Base-by-base conservation (phyloP, 495 filamentous ascomycete species). In the Penicillium ochrochloron region DNA sequence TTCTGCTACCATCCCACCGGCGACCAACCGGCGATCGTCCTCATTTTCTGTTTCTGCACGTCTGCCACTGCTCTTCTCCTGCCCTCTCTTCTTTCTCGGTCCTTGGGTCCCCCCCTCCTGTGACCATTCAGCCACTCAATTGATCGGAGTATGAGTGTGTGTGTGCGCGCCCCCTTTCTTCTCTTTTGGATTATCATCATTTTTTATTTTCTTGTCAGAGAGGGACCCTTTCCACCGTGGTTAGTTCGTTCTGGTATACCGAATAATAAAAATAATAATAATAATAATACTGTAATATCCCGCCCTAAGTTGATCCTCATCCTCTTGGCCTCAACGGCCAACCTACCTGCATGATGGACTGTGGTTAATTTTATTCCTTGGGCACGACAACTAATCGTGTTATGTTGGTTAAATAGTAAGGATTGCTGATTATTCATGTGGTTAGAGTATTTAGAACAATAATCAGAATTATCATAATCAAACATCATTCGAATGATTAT, bases 11-110 rank as follows among this genome's bases (percentile, higher is more conserved):
- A 56, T 23, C 31, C 53, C 53, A 21, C 53, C 53, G 53, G 53
- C 37, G 53, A 56, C 53, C 53, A 56, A 56, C 53, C n/a, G 25
- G 53, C 53, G 53, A 39, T 39, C 53, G 53, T 56, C 27, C 27
- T 54, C 31, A 33, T 31, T 33, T 54, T 34, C 53, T 56, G 31
- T 35, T 34, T 56, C 53, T 56, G 53, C 29, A 56, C 48, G 51
- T 34, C 51, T 54, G 27, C 29, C 25, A 27, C 25, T 27, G 25
- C 25, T 27, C 25, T 27, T 27, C 25, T 27, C n/a, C 27, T 23
- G 44, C 48, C 31, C 25, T 23, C 31, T 33, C 31, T 33, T 6
- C 31, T 33, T 33, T 29, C 12, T 31, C 27, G 48, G 48, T 25
- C 31, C 17, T 31, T 10, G 48, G 48, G 48, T 41, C 48, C 5